Evolutionary conservation across 768 basidiomycete genomes (phyloP).

Genomic region (Royoungia palumana): DNA sequence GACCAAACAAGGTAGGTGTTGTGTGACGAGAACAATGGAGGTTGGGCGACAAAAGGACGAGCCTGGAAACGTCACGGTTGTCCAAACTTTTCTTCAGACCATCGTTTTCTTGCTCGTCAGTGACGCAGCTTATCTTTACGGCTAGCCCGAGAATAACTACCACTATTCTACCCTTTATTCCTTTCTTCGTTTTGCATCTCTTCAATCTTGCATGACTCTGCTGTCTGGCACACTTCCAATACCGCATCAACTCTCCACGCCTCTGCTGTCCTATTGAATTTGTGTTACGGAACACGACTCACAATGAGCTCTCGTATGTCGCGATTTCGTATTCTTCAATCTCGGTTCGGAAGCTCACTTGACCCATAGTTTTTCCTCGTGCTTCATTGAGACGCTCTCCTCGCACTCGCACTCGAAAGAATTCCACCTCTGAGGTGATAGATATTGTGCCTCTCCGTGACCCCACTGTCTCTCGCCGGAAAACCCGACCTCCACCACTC

Average conservation of each 20-base stretch:
- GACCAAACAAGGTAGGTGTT: constrained; percentile 19
- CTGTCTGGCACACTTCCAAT: constrained; percentile 1
- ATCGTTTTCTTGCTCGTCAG: constrained; percentile 17
- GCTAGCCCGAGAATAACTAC: constrained; percentile 20
- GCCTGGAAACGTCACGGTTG: constrained; percentile 3
- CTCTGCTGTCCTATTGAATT: background rate
- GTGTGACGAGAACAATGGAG: constrained; percentile 29
- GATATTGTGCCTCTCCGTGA: constrained; percentile 8
- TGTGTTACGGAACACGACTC: constrained; percentile 7
- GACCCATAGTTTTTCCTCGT: constrained; percentile 19
- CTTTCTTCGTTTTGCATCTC: constrained; percentile 7
- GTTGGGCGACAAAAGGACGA: constrained; percentile 22
- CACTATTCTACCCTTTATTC: background rate
- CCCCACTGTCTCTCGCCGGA: constrained; percentile 5
- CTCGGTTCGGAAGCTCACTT: background rate
- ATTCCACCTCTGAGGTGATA: constrained; percentile 3
- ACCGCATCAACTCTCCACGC: constrained; percentile 3
- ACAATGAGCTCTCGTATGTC: constrained; percentile 26
- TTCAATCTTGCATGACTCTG: constrained; percentile 9
- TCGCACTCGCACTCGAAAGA: constrained; percentile 24
- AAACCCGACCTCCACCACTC: constrained; percentile 27
- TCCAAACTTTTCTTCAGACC: background rate
- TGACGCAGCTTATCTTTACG: constrained; percentile 9
- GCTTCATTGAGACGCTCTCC: constrained; percentile 27
- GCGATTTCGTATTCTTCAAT: background rate